A percentile compares a stretch with the other conserved stretches of the same genome.
Conservation (phyloP, 73 alveolate genomes). For the Tetrahymena elliotti region DNA sequence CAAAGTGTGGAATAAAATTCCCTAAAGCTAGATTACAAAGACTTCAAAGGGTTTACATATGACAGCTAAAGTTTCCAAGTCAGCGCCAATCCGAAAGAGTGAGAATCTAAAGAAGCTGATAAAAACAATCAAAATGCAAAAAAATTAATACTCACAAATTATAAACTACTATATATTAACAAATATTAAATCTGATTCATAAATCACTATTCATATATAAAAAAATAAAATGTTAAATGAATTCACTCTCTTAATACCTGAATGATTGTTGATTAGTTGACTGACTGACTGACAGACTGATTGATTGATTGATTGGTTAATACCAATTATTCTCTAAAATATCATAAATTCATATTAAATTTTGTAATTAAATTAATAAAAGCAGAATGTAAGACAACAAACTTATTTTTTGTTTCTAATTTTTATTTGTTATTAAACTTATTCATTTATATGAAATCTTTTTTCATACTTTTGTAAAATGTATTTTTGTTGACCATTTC, state of each 20-base stretch:
- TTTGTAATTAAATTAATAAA: background rate
- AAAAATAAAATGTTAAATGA: too few species aligned
- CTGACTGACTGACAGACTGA: too few species aligned
- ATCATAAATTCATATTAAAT: background rate
- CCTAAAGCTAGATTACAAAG: background rate
- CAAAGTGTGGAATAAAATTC: background rate
- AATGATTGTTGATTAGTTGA: too few species aligned
- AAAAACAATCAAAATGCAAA: background rate
- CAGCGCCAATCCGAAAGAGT: background rate
- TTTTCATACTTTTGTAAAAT: too few species aligned
- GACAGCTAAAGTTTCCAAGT: background rate
- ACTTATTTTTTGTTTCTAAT: too few species aligned
- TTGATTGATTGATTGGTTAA: background rate
- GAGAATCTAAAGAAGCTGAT: background rate
- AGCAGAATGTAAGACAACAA: background rate
- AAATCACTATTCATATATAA: background rate
- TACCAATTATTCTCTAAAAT: background rate
- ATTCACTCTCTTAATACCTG: too few species aligned
- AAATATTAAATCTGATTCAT: background rate
- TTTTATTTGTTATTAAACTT: too few species aligned
- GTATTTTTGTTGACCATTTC: too few species aligned
- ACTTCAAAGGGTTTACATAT: background rate
- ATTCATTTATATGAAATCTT: too few species aligned
- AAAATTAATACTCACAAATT: background rate
- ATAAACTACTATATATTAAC: background rate